phyloP scores from a whole-genome alignment of 2,329 filamentous ascomycete genomes.

The Paraphoma sp. region DNA sequence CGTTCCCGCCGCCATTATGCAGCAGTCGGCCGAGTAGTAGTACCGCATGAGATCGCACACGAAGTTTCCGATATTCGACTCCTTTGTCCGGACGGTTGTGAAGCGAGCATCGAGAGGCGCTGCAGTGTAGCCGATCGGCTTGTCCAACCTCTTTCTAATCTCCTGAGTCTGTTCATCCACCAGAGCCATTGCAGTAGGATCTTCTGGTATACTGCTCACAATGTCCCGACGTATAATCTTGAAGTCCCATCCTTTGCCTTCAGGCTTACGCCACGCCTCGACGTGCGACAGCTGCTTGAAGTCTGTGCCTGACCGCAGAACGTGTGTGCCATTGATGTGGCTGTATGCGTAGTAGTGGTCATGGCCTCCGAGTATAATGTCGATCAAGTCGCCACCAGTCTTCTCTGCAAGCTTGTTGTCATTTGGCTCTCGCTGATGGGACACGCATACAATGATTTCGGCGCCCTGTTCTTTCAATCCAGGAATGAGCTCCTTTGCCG shows the following conservation, averaged over 20 bases:
- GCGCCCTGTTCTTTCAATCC: slow-evolving; percentile 76
- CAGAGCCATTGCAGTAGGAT: slow-evolving; percentile 66
- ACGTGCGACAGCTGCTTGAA: slow-evolving; percentile 93
- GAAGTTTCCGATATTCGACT: slow-evolving; percentile 90
- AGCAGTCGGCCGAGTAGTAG: slow-evolving; percentile 74
- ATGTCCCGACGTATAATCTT: slow-evolving; percentile 78
- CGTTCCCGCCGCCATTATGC: slow-evolving; percentile 23
- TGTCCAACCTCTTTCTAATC: slow-evolving; percentile 78
- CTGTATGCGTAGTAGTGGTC: slow-evolving; percentile 87
- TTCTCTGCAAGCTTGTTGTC: slow-evolving; percentile 84
- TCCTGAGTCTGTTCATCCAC: slow-evolving; percentile 74
- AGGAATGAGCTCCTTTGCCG: slow-evolving; percentile 77
- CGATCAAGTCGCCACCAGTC: slow-evolving; percentile 72
- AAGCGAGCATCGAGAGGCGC: slow-evolving; percentile 86
- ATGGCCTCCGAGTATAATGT: slow-evolving; percentile 87
- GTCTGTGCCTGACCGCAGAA: slow-evolving; percentile 86
- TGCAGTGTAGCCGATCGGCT: slow-evolving; percentile 80
- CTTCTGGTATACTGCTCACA: slow-evolving; percentile 69
- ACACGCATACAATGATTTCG: slow-evolving; percentile 81
- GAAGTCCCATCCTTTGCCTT: slow-evolving; percentile 73
- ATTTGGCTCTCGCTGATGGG: slow-evolving; percentile 87
- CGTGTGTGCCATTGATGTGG: slow-evolving; percentile 78
- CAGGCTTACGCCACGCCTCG: slow-evolving; percentile 69
- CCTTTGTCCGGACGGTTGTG: slow-evolving; percentile 75
- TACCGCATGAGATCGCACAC: slow-evolving; percentile 90